A percentile compares a stretch with the other conserved stretches of the same genome.
Conservation (phyloP, 306 rosid species). For the Dryas drummondii region DNA sequence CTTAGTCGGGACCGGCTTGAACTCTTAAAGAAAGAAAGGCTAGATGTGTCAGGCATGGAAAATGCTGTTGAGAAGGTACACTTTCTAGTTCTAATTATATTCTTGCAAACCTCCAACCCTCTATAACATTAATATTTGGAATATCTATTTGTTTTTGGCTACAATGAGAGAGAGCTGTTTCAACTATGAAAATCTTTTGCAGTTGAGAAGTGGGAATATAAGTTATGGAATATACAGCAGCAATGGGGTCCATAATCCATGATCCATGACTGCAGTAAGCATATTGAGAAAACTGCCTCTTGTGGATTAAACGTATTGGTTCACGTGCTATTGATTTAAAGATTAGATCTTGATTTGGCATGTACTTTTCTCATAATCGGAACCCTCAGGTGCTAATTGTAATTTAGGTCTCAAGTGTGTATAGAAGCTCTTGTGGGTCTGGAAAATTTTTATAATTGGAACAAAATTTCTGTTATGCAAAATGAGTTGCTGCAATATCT, state of each 20-base stretch:
- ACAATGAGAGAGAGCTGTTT: background rate
- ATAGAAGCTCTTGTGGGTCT: background rate
- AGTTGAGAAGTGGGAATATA: constrained; percentile 50
- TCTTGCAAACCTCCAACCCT: no score
- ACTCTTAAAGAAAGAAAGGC: constrained; percentile 44
- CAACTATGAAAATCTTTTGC: constrained; percentile 18
- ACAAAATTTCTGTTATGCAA: background rate
- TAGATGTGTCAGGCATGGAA: constrained; percentile 29
- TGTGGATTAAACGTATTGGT: background rate
- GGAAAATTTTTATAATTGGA: background rate
- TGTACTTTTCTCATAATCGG: background rate
- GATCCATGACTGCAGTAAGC: background rate
- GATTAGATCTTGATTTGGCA: background rate
- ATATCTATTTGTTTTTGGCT: background rate
- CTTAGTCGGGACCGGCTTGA: constrained; percentile 38
- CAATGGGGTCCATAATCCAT: constrained; percentile 22
- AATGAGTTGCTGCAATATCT: background rate
- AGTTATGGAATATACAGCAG: constrained; percentile 29
- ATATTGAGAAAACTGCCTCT: background rate
- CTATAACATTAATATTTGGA: background rate
- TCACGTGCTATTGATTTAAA: background rate
- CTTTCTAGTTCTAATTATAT: constrained; percentile 11
- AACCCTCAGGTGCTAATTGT: background rate
- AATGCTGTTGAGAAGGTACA: constrained; percentile 46
- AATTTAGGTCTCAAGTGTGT: background rate